A percentile compares a stretch with the other conserved stretches of the same genome.
These are phyloP conservation scores for Pythium angustatum DNA, from an alignment of 352 stramenopile genomes.

Conservation along the genomic window DNA sequence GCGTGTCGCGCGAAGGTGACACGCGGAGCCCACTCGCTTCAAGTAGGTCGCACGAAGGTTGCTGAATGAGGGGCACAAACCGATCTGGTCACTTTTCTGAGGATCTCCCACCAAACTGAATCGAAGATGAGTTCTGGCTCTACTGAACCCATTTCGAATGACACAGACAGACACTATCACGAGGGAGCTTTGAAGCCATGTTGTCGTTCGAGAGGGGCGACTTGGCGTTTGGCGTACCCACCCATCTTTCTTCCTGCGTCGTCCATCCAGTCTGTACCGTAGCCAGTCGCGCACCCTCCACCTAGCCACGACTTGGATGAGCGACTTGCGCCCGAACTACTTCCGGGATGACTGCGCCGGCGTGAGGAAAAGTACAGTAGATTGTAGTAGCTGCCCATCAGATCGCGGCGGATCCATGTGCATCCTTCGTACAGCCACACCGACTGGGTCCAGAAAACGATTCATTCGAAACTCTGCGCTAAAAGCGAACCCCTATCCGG, in stretches of 20 bases:
- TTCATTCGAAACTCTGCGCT: neutral
- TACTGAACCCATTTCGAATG: neutral
- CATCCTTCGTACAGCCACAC: neutral
- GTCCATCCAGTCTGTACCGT: too few species aligned
- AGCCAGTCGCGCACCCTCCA: too few species aligned
- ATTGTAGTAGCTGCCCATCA: neutral
- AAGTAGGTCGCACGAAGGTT: constrained; percentile 31
- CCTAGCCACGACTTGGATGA: too few species aligned
- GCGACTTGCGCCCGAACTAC: too few species aligned
- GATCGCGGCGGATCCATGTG: neutral
- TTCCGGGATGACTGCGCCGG: too few species aligned
- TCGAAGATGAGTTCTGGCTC: neutral
- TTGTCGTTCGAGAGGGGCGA: neutral
- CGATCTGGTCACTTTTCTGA: neutral
- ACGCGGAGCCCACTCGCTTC: constrained; percentile 5
- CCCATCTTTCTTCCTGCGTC: too few species aligned
- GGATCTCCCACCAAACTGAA: neutral
- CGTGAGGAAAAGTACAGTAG: too few species aligned
- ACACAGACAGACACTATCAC: neutral
- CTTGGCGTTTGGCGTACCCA: too few species aligned
- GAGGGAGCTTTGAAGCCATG: constrained; percentile 3
- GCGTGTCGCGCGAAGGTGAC: constrained; percentile 20
- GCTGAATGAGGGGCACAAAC: constrained; percentile 5
- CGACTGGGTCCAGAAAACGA: neutral
- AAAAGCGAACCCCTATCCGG: neutral